phyloP scores from a whole-genome alignment of 805 yeast species.

The Yamadazyma scolyti region DNA sequence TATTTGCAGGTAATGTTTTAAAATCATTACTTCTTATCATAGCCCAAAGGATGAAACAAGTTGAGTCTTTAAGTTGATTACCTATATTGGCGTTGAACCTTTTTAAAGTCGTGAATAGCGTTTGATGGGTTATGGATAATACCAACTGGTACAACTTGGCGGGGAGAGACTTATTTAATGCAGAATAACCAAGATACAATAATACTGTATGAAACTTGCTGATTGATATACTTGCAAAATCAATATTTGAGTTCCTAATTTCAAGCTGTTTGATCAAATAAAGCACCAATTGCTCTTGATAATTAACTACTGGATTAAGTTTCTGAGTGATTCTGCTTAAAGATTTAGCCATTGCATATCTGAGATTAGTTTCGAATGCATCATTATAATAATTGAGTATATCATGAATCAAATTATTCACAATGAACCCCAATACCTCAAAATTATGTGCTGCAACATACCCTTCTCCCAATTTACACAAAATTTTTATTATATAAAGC shows the following conservation, averaged over 20 bases:
- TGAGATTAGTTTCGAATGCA: constrained; percentile 47
- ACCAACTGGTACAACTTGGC: constrained; percentile 16
- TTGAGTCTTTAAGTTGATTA: constrained; percentile 73
- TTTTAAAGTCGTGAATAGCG: constrained; percentile 56
- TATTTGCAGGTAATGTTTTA: constrained; percentile 12
- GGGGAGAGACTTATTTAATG: constrained; percentile 26
- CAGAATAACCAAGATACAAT: constrained; percentile 48
- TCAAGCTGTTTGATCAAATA: constrained; percentile 30
- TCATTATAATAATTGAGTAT: constrained; percentile 27
- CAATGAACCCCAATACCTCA: constrained; percentile 42
- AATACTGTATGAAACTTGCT: constrained; percentile 55
- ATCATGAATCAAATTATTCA: constrained; percentile 44
- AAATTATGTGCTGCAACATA: constrained; percentile 22
- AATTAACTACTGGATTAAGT: constrained; percentile 27
- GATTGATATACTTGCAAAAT: constrained; percentile 12
- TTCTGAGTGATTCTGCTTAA: constrained; percentile 46
- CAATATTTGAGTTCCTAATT: constrained; percentile 2
- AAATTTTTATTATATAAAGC: constrained; percentile 29
- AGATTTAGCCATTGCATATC: constrained; percentile 68
- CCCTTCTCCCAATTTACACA: constrained; percentile 33
- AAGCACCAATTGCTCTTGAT: constrained; percentile 40
- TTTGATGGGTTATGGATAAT: constrained; percentile 38
- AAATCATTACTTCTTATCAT: constrained; percentile 40
- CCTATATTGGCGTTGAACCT: constrained; percentile 54
- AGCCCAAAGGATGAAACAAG: constrained; percentile 86